Evolutionary conservation across 192 early-diverging fungal species (phyloP).

Genomic region (Glomus cerebriforme): DNA sequence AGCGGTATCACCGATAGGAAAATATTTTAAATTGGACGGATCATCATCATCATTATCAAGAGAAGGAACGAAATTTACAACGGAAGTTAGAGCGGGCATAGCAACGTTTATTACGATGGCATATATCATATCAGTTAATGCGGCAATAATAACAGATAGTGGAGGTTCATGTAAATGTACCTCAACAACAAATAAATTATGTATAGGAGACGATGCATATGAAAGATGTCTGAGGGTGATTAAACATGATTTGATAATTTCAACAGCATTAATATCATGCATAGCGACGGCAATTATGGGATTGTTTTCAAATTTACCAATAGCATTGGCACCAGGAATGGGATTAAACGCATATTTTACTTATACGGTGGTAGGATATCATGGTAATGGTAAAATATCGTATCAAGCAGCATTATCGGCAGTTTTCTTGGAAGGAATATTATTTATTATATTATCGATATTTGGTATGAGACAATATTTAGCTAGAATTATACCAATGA

Average conservation of each 20-base stretch:
- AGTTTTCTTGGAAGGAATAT: constrained; percentile 82
- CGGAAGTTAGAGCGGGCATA: constrained; percentile 68
- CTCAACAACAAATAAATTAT: constrained; percentile 51
- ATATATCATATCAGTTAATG: constrained; percentile 75
- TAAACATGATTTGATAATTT: constrained; percentile 76
- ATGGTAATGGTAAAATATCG: constrained; percentile 70
- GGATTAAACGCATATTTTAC: constrained; percentile 86
- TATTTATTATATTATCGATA: constrained; percentile 75
- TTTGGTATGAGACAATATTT: constrained; percentile 81
- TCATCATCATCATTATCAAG: constrained; percentile 60
- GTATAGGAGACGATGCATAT: constrained; percentile 60
- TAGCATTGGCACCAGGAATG: constrained; percentile 84
- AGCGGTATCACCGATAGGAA: constrained; percentile 56
- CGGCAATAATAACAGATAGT: constrained; percentile 71
- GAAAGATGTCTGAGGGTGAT: constrained; percentile 57
- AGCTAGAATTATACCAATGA: constrained; percentile 69
- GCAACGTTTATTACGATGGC: constrained; percentile 75
- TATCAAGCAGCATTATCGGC: constrained; percentile 76
- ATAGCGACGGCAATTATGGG: constrained; percentile 70
- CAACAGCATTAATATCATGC: constrained; percentile 68
- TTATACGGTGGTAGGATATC: constrained; percentile 83
- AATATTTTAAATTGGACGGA: constrained; percentile 64
- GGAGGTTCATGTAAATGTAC: constrained; percentile 79
- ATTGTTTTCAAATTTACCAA: constrained; percentile 73
- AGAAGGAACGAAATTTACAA: constrained; percentile 62